Percentiles rank a stretch among this genome's conserved stretches.
Conservation (phyloP, 768 basidiomycete species). For the Podaxis sp. region DNA sequence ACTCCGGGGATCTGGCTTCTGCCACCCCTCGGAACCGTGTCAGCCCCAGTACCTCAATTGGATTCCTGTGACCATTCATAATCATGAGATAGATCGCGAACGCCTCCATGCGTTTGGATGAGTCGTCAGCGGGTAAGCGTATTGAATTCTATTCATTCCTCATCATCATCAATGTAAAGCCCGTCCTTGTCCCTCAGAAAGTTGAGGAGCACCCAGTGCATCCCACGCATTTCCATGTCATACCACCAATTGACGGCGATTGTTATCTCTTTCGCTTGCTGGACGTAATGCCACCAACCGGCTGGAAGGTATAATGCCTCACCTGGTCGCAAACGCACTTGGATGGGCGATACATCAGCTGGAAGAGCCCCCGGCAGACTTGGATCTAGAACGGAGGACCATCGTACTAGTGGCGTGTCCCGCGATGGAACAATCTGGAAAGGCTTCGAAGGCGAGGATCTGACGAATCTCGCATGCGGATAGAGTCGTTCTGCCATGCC, state of each 20-base stretch:
- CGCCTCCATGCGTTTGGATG: slow-evolving; percentile 3
- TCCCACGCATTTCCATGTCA: slow-evolving; percentile 73
- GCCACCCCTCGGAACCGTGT: no score
- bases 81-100: background rate
- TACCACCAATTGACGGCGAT: slow-evolving; percentile 92
- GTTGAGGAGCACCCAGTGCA: slow-evolving; percentile 67
- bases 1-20: no score
- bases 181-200: slow-evolving; percentile 47
- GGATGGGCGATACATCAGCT: slow-evolving; percentile 59
- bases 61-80: background rate
- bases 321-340: slow-evolving; percentile 65
- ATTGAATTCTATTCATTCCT: slow-evolving; percentile 16
- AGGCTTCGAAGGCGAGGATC: slow-evolving; percentile 34
- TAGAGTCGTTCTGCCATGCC: slow-evolving; percentile 50
- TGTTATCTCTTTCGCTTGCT: slow-evolving; percentile 60
- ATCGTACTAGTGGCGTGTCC: slow-evolving; percentile 55
- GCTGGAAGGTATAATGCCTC: slow-evolving; percentile 89
- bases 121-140: background rate
- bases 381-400: slow-evolving; percentile 78
- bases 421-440: slow-evolving; percentile 33
- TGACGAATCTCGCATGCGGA: slow-evolving; percentile 66
- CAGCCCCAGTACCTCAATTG: no score
- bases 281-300: slow-evolving; percentile 93
- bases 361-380: slow-evolving; percentile 45
- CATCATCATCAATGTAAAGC: slow-evolving; percentile 31